Percentiles rank a stretch among this genome's conserved stretches.
Evolutionary conservation across 2,329 filamentous ascomycete species (phyloP).

Genomic region (Fusarium albidum): DNA sequence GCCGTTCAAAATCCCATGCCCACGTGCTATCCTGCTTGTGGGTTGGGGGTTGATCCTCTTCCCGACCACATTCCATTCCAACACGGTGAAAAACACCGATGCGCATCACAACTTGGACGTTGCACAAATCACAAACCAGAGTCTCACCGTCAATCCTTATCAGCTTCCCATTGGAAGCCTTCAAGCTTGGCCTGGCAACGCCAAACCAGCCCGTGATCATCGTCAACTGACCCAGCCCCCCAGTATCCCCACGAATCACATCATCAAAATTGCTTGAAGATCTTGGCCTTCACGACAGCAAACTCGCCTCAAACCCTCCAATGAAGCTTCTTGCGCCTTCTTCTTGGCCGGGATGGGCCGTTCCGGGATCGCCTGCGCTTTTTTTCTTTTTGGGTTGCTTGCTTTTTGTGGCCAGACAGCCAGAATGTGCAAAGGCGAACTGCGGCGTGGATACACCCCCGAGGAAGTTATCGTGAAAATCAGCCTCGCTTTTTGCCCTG

Average conservation of each 20-base stretch:
- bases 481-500: conserved; percentile 24
- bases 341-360: conserved; percentile 31
- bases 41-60: conserved; percentile 1
- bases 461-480: conserved; percentile 16
- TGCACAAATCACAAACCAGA: conserved; percentile 17
- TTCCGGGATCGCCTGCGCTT: conserved; percentile 21
- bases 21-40: conserved; percentile 11
- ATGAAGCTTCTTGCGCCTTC: conserved; percentile 1
- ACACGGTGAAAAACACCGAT: too few species aligned
- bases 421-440: not conserved
- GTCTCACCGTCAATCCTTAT: conserved; percentile 12
- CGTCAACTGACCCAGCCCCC: conserved; percentile 28
- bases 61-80: not conserved
- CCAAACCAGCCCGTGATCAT: conserved; percentile 19
- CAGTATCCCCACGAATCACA: conserved; percentile 26
- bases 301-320: conserved; percentile 3
- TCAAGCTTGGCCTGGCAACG: conserved; percentile 20
- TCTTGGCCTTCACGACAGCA: conserved; percentile 2
- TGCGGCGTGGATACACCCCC: not conserved
- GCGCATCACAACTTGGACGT: not conserved
- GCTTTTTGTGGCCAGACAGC: not conserved
- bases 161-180: conserved; percentile 2
- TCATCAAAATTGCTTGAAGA: conserved; percentile 1
- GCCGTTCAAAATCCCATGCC: conserved; percentile 6
- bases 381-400: conserved; percentile 4